phyloP scores from a whole-genome alignment of 2,329 filamentous ascomycete species.

The Dactylella cylindrospora region DNA sequence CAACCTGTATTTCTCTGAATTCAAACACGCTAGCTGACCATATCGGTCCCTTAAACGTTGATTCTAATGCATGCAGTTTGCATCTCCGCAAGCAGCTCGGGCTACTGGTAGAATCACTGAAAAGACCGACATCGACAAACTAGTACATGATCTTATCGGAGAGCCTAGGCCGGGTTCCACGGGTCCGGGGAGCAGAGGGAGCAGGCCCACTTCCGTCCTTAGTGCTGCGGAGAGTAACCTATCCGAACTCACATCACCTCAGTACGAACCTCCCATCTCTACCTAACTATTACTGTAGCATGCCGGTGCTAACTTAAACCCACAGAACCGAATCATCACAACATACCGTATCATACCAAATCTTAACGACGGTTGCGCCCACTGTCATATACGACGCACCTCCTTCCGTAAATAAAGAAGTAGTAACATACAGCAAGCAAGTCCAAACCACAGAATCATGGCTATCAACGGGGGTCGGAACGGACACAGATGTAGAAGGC shows the following conservation, averaged over 20 bases:
- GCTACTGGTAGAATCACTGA: conserved; percentile 24
- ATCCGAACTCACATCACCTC: conserved; percentile 61
- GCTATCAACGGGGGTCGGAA: conserved; percentile 64
- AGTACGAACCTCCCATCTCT: conserved; percentile 44
- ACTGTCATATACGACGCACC: conserved; percentile 79
- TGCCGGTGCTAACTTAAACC: conserved; percentile 44
- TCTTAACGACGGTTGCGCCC: conserved; percentile 70
- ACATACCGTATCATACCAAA: conserved; percentile 57
- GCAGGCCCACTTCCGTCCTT: conserved; percentile 81
- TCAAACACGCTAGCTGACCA: conserved; percentile 13
- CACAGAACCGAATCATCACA: conserved; percentile 50
- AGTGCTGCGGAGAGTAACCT: conserved; percentile 79
- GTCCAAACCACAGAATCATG: conserved; percentile 86
- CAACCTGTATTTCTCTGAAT: background rate
- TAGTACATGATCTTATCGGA: conserved; percentile 81
- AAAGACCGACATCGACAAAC: conserved; percentile 69
- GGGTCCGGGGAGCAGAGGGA: conserved; percentile 66
- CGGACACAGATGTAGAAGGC: conserved; percentile 61
- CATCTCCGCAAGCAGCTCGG: conserved; percentile 36
- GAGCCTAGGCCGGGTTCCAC: conserved; percentile 73
- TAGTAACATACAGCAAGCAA: conserved; percentile 95
- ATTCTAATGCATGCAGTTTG: conserved; percentile 31
- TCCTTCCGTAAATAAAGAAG: conserved; percentile 73
- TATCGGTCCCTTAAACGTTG: conserved; percentile 9
- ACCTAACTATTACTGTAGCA: conserved; percentile 39